phyloP scores from a whole-genome alignment of 371 early-diverging fungal species.

The Mortierella sp. region DNA sequence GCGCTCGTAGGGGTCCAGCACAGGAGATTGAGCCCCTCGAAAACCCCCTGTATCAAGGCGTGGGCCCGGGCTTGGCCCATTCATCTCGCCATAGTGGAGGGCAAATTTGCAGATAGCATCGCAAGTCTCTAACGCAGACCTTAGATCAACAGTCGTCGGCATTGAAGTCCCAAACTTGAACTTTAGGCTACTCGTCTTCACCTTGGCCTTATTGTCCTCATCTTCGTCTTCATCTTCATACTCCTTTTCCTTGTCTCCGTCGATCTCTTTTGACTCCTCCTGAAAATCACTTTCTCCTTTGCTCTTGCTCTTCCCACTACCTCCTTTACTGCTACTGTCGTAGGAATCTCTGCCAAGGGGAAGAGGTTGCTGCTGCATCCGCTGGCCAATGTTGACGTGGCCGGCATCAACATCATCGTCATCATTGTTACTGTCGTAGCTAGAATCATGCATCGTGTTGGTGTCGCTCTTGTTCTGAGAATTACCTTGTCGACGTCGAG shows the following conservation, averaged over 20 bases:
- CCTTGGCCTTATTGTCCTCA: too few relatives aligned
- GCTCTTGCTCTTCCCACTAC: too few relatives aligned
- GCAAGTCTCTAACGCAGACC: constrained; percentile 41
- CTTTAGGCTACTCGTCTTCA: not conserved
- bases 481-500: too few relatives aligned
- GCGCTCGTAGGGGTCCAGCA: constrained; percentile 16
- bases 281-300: too few relatives aligned
- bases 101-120: constrained; percentile 43
- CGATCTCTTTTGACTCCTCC: not conserved
- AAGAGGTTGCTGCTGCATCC: not conserved
- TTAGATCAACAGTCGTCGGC: constrained; percentile 47
- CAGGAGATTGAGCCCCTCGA: not conserved
- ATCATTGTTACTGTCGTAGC: constrained; percentile 20
- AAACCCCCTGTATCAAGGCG: not conserved
- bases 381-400: not conserved
- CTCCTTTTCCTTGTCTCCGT: not conserved
- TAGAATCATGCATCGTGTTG: constrained; percentile 11
- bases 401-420: constrained; percentile 9
- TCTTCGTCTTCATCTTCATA: too few relatives aligned
- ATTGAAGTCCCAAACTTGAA: constrained; percentile 42
- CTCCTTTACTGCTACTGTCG: not conserved
- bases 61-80: constrained; percentile 3
- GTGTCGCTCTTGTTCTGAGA: too few relatives aligned
- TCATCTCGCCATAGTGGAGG: constrained; percentile 24
- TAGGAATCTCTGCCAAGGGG: not conserved